Percentiles rank a stretch among this genome's conserved stretches.
phyloP scores from a whole-genome alignment of 768 basidiomycete species.

The Boletus eberwhitei region DNA sequence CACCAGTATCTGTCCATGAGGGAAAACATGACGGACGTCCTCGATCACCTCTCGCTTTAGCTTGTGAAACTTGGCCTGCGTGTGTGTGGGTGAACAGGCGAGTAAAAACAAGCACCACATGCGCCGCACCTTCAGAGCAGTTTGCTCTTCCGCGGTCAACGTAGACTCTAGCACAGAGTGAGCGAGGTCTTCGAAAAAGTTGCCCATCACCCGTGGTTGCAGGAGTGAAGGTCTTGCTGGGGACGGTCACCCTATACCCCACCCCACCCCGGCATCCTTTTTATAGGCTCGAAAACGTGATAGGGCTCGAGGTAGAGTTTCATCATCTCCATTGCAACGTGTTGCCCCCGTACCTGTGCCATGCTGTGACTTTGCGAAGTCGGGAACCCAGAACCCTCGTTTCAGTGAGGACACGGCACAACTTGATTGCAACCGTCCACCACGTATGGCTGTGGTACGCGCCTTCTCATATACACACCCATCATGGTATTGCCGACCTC shows the following conservation, averaged over 20 bases:
- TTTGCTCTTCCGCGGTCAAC: slow-evolving; percentile 23
- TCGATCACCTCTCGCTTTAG: slow-evolving; percentile 29
- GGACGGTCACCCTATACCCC: neutral
- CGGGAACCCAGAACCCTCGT: neutral
- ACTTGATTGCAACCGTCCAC: neutral
- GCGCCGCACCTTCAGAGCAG: slow-evolving; percentile 21
- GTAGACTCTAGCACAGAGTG: slow-evolving; percentile 21
- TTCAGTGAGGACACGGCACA: neutral
- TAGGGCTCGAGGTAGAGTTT: neutral
- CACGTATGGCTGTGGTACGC: neutral
- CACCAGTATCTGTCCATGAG: slow-evolving; percentile 30
- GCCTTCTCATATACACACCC: neutral
- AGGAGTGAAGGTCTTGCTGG: neutral
- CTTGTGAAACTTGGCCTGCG: slow-evolving; percentile 30
- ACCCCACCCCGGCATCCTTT: neutral
- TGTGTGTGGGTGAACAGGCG: neutral
- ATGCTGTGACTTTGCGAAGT: neutral
- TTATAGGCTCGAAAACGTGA: neutral
- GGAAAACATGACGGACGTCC: slow-evolving; percentile 25
- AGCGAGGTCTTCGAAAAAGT: slow-evolving; percentile 29
- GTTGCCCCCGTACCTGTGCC: neutral
- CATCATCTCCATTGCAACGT: neutral
- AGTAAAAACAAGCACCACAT: neutral
- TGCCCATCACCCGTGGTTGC: slow-evolving; percentile 18
- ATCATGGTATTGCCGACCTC: neutral